A percentile compares a stretch with the other conserved stretches of the same genome.
These are phyloP conservation scores for Ocimum tenuiflorum DNA, from an alignment of 257 asterid species.

Conservation along the genomic window DNA sequence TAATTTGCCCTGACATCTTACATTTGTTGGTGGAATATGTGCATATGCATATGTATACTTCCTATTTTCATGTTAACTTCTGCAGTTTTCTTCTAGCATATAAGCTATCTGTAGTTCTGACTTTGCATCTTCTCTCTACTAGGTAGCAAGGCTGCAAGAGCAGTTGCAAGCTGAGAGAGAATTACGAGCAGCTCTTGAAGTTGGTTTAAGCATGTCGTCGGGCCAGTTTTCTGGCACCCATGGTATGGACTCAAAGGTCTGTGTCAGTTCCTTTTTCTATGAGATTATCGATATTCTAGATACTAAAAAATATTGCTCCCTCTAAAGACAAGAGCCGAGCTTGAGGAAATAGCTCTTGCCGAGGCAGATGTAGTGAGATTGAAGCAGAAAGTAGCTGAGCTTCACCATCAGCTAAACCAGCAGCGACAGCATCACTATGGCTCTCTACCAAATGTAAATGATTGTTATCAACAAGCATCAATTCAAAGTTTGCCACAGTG, in stretches of 20 bases:
- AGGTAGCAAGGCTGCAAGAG: slow-evolving; percentile 94
- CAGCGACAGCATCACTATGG: slow-evolving; percentile 87
- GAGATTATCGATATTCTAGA: slow-evolving; percentile 10
- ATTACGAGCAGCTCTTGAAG: slow-evolving; percentile 87
- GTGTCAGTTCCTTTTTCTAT: slow-evolving; percentile 12
- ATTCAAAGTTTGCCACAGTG: slow-evolving; percentile 53
- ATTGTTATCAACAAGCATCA: slow-evolving; percentile 48
- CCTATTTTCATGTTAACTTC: background rate
- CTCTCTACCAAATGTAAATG: slow-evolving; percentile 65
- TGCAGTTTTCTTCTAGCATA: background rate
- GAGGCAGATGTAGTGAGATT: slow-evolving; percentile 95
- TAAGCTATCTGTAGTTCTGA: slow-evolving; percentile 7
- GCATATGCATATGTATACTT: too few relatives aligned
- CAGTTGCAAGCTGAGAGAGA: slow-evolving; percentile 98
- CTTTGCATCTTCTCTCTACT: slow-evolving; percentile 17
- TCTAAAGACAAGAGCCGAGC: slow-evolving; percentile 86
- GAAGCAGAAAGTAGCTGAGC: slow-evolving; percentile 96
- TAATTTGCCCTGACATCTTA: background rate
- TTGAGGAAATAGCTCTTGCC: slow-evolving; percentile 97
- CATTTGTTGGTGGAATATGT: background rate
- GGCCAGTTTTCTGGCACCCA: slow-evolving; percentile 73
- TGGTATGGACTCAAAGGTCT: slow-evolving; percentile 88
- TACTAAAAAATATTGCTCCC: slow-evolving; percentile 22
- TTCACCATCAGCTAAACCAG: slow-evolving; percentile 92
- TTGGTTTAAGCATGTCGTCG: slow-evolving; percentile 92